Base-by-base conservation (phyloP, 306 rosid genomes). In the Dalbergia cochinchinensis region DNA sequence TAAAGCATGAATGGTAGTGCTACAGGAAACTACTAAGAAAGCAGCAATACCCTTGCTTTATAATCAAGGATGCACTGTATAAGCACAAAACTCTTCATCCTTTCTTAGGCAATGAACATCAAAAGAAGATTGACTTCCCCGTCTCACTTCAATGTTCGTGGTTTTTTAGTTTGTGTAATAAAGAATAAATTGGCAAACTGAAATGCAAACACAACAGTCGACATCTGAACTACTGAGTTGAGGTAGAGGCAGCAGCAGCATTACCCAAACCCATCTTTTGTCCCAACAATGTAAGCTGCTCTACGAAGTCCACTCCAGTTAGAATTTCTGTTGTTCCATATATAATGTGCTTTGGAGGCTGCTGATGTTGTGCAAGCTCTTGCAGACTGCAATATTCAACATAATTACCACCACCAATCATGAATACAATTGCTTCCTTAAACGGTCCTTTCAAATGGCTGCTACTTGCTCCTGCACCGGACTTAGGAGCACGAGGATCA, bases 371-470 rank as follows among this genome's bases (percentile, higher is more conserved):
- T 4, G 85, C 89, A 58, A 95, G 90, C 84, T 95, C 98, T 75
- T 90, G 97, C 82, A 93, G 86, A 86, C 99, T 93, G 59, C 94
- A 91, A 19, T 90, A 95, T 83, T 95, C 99, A 66, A 95, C 91
- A 37, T 90, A 95, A 79, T 95, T 95, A 61, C 99, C 99, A 35
- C 98, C 99, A 39, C 99, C 99, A 59, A 95, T 85, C 99, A 95
- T 91, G 90, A 95, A 93, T 5, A 90, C 98, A 22, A 95, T 91
- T 15, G 98, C 97, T 84, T 95, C 98, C 85, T 93, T 95, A 69
- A 95, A 95, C 22, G 98, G 97, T 53, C 99, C 99, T 85, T 89
- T 95, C 77, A 91, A 83, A 76, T 90, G 98, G 80, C 90, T 85
- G 74, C 93, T 65, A 64, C 90, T 79, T 19, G 90, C 76, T 85